A percentile compares a stretch with the other conserved stretches of the same genome.
Conservation (phyloP, 2,329 filamentous ascomycete species). For the Elsinoe perseae region DNA sequence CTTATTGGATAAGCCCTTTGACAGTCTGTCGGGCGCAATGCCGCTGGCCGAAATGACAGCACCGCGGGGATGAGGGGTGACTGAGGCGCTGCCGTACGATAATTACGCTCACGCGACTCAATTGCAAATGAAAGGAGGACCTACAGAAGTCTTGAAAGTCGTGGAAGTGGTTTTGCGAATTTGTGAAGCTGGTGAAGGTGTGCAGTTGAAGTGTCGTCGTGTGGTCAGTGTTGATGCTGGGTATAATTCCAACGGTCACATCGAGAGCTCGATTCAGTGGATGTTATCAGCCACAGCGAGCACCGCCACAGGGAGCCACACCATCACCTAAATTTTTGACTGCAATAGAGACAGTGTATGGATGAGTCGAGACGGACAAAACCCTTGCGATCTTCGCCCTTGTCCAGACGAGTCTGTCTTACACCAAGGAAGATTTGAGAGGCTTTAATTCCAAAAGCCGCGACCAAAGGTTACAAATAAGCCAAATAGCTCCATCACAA, state of each 20-base stretch:
- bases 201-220: slow-evolving; percentile 1
- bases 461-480: no score
- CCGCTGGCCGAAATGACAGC: neutral
- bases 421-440: no score
- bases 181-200: neutral
- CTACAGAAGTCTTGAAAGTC: neutral
- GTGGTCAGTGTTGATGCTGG: slow-evolving; percentile 5
- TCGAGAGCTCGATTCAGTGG: slow-evolving; percentile 12
- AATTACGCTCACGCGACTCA: neutral
- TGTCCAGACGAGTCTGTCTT: no score
- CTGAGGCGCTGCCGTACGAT: neutral
- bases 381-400: no score
- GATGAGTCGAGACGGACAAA: neutral
- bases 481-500: no score
- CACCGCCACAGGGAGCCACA: slow-evolving; percentile 8
- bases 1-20: neutral
- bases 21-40: neutral
- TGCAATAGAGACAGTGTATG: neutral
- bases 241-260: slow-evolving; percentile 1
- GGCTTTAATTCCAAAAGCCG: no score
- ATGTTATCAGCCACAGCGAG: slow-evolving; percentile 2
- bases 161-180: neutral
- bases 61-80: slow-evolving; percentile 9
- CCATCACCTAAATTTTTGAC: neutral
- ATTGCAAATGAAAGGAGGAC: neutral